phyloP scores from a whole-genome alignment of 768 basidiomycete species.

The Amanita pseudoporphyria region DNA sequence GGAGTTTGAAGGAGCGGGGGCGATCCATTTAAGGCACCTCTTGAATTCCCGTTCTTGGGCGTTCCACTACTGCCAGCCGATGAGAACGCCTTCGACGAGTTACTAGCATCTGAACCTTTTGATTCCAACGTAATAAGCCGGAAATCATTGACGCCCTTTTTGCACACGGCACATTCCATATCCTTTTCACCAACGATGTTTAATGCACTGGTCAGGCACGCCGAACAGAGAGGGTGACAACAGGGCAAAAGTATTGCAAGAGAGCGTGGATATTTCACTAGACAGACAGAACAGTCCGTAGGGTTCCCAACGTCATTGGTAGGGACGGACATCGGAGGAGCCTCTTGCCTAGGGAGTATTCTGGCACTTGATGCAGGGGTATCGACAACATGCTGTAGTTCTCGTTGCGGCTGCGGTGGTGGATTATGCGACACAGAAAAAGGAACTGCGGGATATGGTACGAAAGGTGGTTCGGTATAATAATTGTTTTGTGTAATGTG shows the following conservation, averaged over 20 bases:
- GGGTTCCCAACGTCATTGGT: slow-evolving; percentile 8
- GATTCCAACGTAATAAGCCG: slow-evolving; percentile 27
- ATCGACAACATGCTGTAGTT: neutral
- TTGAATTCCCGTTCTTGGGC: neutral
- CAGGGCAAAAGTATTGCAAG: slow-evolving; percentile 71
- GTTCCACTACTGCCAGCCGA: neutral
- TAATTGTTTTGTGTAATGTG: neutral
- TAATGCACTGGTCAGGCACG: slow-evolving; percentile 75
- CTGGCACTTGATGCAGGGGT: neutral
- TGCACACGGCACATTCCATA: slow-evolving; percentile 79
- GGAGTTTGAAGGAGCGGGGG: slow-evolving; percentile 25
- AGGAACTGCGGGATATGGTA: slow-evolving; percentile 4
- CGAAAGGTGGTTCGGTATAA: slow-evolving; percentile 6
- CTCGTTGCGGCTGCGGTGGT: neutral
- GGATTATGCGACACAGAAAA: slow-evolving; percentile 1
- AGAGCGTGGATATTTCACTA: slow-evolving; percentile 27
- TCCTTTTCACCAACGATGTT: slow-evolving; percentile 89
- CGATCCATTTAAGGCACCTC: neutral
- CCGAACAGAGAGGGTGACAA: slow-evolving; percentile 65
- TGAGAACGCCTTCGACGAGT: neutral
- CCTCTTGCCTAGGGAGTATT: slow-evolving; percentile 1
- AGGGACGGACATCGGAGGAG: neutral
- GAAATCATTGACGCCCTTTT: slow-evolving; percentile 60
- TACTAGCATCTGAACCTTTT: neutral
- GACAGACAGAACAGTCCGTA: slow-evolving; percentile 57